Base-by-base conservation (phyloP, 208 protist genomes). In the Acanthamoeba rhysodes region DNA sequence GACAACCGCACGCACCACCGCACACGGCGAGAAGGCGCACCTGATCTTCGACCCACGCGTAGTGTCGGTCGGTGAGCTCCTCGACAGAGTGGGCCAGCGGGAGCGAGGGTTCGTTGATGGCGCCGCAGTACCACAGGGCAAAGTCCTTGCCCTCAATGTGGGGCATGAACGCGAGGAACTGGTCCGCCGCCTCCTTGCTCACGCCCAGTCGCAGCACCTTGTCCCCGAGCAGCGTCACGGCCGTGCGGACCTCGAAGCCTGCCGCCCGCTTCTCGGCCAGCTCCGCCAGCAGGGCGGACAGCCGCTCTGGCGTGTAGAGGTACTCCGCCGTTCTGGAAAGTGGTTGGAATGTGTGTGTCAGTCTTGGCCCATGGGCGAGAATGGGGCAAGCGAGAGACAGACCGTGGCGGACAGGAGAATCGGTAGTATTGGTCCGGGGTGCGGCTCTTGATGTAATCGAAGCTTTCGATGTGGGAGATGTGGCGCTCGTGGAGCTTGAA, bases 391-490 rank as follows among this genome's bases (percentile, higher is more conserved):
- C 5, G 53, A 0, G 53, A 14, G 18, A 59, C 72, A 14, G 16
- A 80, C 72, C 72, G 29, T 10, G 72, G 12, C 34, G 72, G 72
- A 80, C 72, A 80, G 18, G 27, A 24, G 18, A 80, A 80, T 20
- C 72, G 72, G n/a, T 45, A 80, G 72, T 80, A 80, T 14, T 80
- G 34, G 18, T 37, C 72, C 6, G 72, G 72, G 9, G 34, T 50
- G 29, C 72, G 29, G 37, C 32, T 80, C 18, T 29, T 20, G 72
- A 80, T 24, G 72, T 48, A 80, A 20, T 80, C 72, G 37, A 80
- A 80, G 72, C 72, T 80, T 34, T 80, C 72, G 72, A 80, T 80
- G 72, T 80, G 72, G 34, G 72, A 32, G 72, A 80, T 80, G 72
- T 80, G 72, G 18, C 37, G 29, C 37, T 80, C 72, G 37, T 80